phyloP scores from a whole-genome alignment of 345 rosid species.

The Turritis glabra region DNA sequence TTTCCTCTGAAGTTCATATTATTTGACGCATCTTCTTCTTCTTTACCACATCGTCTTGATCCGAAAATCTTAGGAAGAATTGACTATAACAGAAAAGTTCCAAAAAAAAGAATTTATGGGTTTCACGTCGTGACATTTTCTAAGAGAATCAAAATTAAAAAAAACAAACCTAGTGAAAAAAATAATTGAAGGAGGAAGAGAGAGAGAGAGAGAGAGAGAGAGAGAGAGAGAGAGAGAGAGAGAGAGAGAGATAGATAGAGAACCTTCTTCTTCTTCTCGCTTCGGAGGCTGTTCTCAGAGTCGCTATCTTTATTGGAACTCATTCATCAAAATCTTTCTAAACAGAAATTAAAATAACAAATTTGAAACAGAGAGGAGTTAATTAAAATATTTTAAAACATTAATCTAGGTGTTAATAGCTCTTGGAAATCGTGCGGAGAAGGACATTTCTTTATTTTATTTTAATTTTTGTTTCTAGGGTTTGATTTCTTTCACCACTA shows the following conservation, averaged over 20 bases:
- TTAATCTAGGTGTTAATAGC: conserved; percentile 16
- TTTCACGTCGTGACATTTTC: conserved; percentile 33
- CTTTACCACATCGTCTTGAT: conserved; percentile 50
- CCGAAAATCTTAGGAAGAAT: conserved; percentile 74
- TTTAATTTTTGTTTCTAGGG: conserved; percentile 12
- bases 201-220: not conserved
- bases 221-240: not conserved
- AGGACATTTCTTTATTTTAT: conserved; percentile 16
- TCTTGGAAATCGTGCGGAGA: conserved; percentile 34
- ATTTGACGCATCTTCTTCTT: conserved; percentile 41
- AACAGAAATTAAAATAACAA: not conserved
- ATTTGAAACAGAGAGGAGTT: conserved; percentile 12
- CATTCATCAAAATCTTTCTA: conserved; percentile 32
- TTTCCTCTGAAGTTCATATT: conserved; percentile 32
- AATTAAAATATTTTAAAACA: not conserved
- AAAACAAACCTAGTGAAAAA: no score
- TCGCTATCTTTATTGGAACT: conserved; percentile 33
- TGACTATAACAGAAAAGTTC: conserved; percentile 39
- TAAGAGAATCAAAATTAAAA: not conserved
- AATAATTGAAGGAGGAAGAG: not conserved
- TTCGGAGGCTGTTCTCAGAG: conserved; percentile 46
- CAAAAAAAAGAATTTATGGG: conserved; percentile 36
- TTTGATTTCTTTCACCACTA: conserved; percentile 25
- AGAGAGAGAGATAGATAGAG: not conserved
- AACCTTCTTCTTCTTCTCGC: conserved; percentile 82